Base-by-base conservation (phyloP, 192 early-diverging fungal species). In the Lobosporangium transversale region DNA sequence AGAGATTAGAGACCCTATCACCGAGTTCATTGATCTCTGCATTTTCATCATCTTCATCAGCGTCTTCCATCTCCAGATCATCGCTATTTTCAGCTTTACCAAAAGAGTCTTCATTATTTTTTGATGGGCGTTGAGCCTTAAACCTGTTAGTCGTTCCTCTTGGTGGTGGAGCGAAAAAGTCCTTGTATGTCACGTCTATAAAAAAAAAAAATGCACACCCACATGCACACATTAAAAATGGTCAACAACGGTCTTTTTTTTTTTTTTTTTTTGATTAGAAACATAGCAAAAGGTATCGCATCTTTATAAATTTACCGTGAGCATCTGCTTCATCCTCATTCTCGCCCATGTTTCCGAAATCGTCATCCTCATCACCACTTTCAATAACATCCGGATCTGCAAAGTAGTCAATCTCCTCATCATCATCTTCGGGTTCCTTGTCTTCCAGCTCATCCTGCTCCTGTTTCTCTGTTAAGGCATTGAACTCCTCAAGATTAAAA, bases 401-500 rank as follows among this genome's bases (percentile, higher is more conserved):
- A 66, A 76, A 78, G 65, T 81, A 79, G 62, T 93, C 89, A 66
- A 88, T 84, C 27, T 89, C 89, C 35, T 90, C 86, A 27, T 90
- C 92, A 48, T 90, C 83, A 14, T 89, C 86, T 26, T 68, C 53
- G 0, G 63, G 58, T 17, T 66, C 71, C 52, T 66, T 76, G 18
- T 40, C 71, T 1, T 89, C 84, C 15, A 87, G 53, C 10, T 84
- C 82, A 29, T 80, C 79, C 24, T 79, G 66, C 65, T 85, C 84
- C 42, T 58, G 78, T 63, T 87, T 86, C 74, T 94, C 92, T 20
- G 90, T 89, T 65, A 83, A 78, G 55, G 94, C 90, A 18, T 94
- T 95, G 85, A 98, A 98, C 63, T 83, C 78, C 30, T 94, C 93
- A 85, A 97, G 87, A 59, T 97, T 93, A 73, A 99, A 99, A 69